These are phyloP conservation scores for Hordeum marinum DNA, from an alignment of 176 grass and related monocot genomes.

Conservation along the genomic window DNA sequence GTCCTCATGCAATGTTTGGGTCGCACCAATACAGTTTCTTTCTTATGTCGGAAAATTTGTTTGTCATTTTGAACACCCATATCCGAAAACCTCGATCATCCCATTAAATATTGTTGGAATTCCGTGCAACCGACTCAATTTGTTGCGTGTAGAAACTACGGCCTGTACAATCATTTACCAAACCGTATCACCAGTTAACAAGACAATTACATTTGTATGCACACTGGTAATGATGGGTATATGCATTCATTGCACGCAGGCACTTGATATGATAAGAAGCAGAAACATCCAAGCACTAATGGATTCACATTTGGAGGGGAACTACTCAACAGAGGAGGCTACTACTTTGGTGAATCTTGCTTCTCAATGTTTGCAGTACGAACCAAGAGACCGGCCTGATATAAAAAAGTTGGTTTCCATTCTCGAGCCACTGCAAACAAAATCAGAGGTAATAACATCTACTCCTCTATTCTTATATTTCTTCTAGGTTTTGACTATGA, in stretches of 20 bases:
- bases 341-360: conserved; percentile 82
- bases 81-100: not conserved
- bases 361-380: conserved; percentile 87
- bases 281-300: conserved; percentile 82
- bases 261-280: conserved; percentile 76
- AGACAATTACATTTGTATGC: not conserved
- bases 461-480: conserved; percentile 6
- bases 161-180: not conserved
- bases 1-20: not conserved
- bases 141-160: not conserved
- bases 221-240: not conserved
- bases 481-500: not conserved
- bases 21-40: not conserved
- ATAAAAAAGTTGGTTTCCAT: conserved; percentile 70
- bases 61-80: not conserved
- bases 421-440: conserved; percentile 68
- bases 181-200: not conserved
- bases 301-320: conserved; percentile 93
- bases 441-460: conserved; percentile 54
- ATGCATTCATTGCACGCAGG: conserved; percentile 39
- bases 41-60: not conserved
- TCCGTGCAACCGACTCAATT: not conserved
- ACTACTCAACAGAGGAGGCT: conserved; percentile 76
- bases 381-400: conserved; percentile 75
- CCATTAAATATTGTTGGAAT: not conserved